phyloP scores from a whole-genome alignment of 345 rosid species.

The Lepidium africanum region DNA sequence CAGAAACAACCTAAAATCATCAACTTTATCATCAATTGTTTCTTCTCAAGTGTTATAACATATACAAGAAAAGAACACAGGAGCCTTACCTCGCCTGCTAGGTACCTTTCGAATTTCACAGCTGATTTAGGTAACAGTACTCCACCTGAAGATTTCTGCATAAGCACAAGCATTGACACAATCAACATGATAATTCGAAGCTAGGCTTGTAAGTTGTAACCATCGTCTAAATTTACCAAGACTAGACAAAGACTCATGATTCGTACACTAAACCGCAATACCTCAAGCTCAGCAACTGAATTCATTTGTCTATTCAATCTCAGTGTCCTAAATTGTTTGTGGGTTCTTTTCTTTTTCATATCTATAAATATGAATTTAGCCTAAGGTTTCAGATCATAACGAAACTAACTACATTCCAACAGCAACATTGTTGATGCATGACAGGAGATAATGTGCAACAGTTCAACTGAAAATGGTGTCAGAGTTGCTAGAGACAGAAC shows the following conservation, averaged over 20 bases:
- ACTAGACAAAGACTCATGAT: background rate
- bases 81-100: conserved; percentile 62
- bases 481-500: conserved; percentile 23
- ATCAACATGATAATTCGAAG: background rate
- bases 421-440: too few relatives aligned
- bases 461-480: background rate
- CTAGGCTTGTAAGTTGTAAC: background rate
- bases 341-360: background rate
- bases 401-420: background rate
- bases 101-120: conserved; percentile 70
- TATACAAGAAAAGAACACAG: background rate
- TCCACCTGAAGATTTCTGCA: conserved; percentile 76
- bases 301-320: background rate
- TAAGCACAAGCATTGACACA: background rate
- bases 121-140: conserved; percentile 77
- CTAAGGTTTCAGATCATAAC: background rate
- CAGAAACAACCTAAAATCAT: conserved; percentile 47
- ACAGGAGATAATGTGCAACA: too few relatives aligned
- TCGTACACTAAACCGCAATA: background rate
- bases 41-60: background rate
- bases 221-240: background rate
- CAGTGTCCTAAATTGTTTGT: background rate
- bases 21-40: background rate
- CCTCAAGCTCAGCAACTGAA: background rate
- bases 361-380: background rate